Percentiles rank a stretch among this genome's conserved stretches.
These are phyloP conservation scores for Cordyceps cicadae DNA, from an alignment of 2,329 filamentous ascomycete species.

Conservation along the genomic window DNA sequence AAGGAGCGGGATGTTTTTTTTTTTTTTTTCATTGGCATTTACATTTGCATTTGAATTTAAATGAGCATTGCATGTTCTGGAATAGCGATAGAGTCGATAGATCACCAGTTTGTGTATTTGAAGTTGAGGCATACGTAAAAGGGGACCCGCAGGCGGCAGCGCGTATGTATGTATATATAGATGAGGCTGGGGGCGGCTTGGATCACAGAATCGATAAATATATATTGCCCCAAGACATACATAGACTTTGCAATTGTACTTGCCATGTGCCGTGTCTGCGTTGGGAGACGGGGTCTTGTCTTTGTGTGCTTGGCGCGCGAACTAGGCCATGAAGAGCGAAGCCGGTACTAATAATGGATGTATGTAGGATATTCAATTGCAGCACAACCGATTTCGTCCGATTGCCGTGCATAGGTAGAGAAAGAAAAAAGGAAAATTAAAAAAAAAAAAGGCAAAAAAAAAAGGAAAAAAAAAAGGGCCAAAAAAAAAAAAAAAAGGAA, in stretches of 20 bases:
- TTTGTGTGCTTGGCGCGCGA: not conserved
- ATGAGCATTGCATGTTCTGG: not conserved
- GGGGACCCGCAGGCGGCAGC: not conserved
- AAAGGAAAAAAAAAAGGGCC: too few species aligned
- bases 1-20: not conserved
- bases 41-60: not conserved
- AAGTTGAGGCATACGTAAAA: not conserved
- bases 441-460: not conserved
- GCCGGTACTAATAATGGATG: too few species aligned
- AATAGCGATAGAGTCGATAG: not conserved
- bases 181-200: not conserved
- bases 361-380: too few species aligned
- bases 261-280: not conserved
- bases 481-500: too few species aligned
- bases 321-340: too few species aligned
- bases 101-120: not conserved
- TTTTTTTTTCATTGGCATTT: too few species aligned
- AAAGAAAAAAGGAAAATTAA: too few species aligned
- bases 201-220: not conserved
- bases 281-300: not conserved
- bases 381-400: not conserved
- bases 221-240: not conserved
- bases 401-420: not conserved
- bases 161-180: not conserved
- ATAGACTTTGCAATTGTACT: not conserved